Base-by-base conservation (phyloP, 2,329 filamentous ascomycete species). In the Aspergillus fijiensis region DNA sequence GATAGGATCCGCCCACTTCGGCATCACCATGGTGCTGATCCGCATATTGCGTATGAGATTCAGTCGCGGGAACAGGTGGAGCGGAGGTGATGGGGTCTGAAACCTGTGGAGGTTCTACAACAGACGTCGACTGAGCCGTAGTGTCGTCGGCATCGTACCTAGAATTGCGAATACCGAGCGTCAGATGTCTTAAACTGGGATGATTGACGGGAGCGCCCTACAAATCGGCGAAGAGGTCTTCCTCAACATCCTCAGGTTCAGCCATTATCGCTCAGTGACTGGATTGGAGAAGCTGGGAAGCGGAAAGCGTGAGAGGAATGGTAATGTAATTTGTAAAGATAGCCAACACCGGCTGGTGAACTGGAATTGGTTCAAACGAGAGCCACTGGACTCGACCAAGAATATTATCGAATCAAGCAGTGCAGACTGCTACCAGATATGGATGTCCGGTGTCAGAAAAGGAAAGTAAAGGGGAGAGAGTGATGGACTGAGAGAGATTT, bases 181-280 rank as follows among this genome's bases (percentile, higher is more conserved):
- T 57, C 54, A 62, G 64, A 54, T 50, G 49, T 9, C 10, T 23
- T n/a, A n/a, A 25, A 55, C 5, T 58, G 25, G 25, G 10, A 11
- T 29, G 2, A 19, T 33, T 19, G 16, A n/a, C 19, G 49, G 45
- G 51, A 53, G 54, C 51, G 39, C 56, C 91, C 80, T 82, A 96
- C 92, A 96, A 86, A 80, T 96, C 93, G 70, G 92, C 92, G 78
- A 96, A 96, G 78, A 96, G 90, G 84, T 96, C 92, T 72, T 96
- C 93, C 69, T 96, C 92, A 68, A 92, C 88, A 67, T 91, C 90
- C 72, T 93, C 90, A 56, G 85, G 82, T 71, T 95, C 91, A 51
- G 90, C 87, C 91, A 94, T 95, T 69, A 53, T 83, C 75, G 60
- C 39, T 51, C 42, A 50, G 42, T 5, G 54, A 51, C 29, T 51